Base-by-base conservation (phyloP, 805 yeast genomes). In the Scheffersomyces coipomensis region DNA sequence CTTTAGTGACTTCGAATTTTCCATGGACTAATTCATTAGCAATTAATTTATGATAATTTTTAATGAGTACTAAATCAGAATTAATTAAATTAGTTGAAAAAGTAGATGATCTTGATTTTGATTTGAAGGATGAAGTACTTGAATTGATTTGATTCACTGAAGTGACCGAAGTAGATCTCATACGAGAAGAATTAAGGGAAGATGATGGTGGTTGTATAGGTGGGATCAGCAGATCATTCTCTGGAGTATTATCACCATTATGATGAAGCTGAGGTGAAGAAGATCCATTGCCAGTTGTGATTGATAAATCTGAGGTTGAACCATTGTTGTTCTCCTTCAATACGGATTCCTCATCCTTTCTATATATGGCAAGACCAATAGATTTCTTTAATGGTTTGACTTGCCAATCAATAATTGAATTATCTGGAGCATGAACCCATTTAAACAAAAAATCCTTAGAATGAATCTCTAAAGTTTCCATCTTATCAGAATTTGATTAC, bases 391-490 rank as follows among this genome's bases (percentile, higher is more conserved):
- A 59, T 1, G 98, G 97, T 52, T 82, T 83, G 37, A 89, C 73
- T 55, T 85, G 90, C 85, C 93, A 91, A 45, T 77, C 77, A 32
- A 91, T 76, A 15, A 71, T 59, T 22, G 83, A 75, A 42, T 80
- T 76, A 29, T 79, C 84, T 0, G 86, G 84, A 5, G 86, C 85
- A 45, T 81, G 77, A 39, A 90, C 81, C 98, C 98, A 93, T 51
- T 91, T 88, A 53, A 90, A 86, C 45, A 89, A 79, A 54, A 87
- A 91, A 41, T 93, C 85, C 60, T 88, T 85, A 35, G 95, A 82
- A 52, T 90, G 95, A 18, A 93, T 80, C 62, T 91, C 97, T 35
- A 93, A 76, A 2, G 89, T 82, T 62, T 91, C 98, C 97, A 43
- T 39, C 8, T 21, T 7, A 21, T 21, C 6, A 21, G 9, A 9